Conservation (phyloP, 1,284 basidiomycete genomes). For the Puccinia brachypodii region DNA sequence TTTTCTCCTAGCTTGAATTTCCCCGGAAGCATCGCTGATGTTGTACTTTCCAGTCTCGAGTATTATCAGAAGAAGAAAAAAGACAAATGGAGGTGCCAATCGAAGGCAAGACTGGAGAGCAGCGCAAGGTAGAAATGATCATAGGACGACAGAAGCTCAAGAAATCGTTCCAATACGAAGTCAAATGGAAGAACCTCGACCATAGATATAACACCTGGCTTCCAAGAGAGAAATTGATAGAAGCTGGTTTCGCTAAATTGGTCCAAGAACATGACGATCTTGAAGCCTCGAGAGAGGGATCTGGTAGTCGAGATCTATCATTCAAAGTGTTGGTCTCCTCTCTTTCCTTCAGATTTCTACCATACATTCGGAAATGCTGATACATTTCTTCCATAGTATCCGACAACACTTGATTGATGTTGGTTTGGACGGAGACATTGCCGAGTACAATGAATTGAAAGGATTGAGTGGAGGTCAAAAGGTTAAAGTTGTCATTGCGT, state of each 20-base stretch:
- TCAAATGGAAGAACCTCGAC: slow-evolving; percentile 93
- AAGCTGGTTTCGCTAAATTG: slow-evolving; percentile 86
- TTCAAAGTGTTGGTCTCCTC: slow-evolving; percentile 53
- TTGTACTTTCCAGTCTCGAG: slow-evolving; percentile 64
- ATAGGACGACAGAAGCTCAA: slow-evolving; percentile 98
- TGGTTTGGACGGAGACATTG: slow-evolving; percentile 93
- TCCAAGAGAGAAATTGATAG: slow-evolving; percentile 80
- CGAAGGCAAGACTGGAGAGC: slow-evolving; percentile 85
- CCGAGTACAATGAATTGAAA: slow-evolving; percentile 92
- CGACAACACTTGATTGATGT: slow-evolving; percentile 64
- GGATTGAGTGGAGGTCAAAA: slow-evolving; percentile 73
- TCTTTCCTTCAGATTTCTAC: slow-evolving; percentile 62
- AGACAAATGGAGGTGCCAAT: slow-evolving; percentile 80
- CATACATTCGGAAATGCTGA: background rate
- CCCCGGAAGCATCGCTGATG: background rate
- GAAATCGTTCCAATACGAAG: slow-evolving; percentile 90
- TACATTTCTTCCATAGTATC: slow-evolving; percentile 50
- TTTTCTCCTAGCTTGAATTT: background rate
- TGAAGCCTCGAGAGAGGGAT: slow-evolving; percentile 86
- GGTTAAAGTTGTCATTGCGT: slow-evolving; percentile 90
- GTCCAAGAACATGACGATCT: slow-evolving; percentile 96
- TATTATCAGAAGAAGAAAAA: slow-evolving; percentile 83
- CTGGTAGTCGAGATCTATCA: slow-evolving; percentile 64
- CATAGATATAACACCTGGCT: slow-evolving; percentile 93
- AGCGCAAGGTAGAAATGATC: slow-evolving; percentile 81